These are phyloP conservation scores for Penicillium mononematosum DNA, from an alignment of 495 filamentous ascomycete genomes.

Conservation along the genomic window DNA sequence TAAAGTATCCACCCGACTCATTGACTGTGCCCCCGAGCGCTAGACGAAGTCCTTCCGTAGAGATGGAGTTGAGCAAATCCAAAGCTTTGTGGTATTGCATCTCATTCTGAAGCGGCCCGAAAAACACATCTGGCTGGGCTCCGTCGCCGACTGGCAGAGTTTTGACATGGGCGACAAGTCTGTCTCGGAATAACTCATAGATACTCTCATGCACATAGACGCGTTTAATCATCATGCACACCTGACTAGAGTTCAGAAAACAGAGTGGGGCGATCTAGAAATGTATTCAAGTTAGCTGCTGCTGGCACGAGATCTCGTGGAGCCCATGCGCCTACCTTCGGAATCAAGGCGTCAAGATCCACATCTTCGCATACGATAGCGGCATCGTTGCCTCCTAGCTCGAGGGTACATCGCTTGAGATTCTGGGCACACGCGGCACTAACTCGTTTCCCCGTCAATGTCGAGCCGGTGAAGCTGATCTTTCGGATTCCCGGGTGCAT, in stretches of 20 bases:
- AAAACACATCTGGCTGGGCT: constrained; percentile 37
- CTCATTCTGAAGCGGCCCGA: constrained; percentile 60
- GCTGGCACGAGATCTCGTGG: too few relatives aligned
- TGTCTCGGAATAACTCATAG: constrained; percentile 59
- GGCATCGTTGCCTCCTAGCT: constrained; percentile 69
- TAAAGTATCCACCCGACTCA: too few relatives aligned
- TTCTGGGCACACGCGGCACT: constrained; percentile 59
- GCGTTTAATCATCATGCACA: constrained; percentile 63
- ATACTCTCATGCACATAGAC: constrained; percentile 68
- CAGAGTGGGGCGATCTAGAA: constrained; percentile 27
- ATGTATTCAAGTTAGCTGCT: too few relatives aligned
- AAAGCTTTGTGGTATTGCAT: constrained; percentile 55
- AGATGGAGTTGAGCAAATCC: too few relatives aligned
- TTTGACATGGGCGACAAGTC: constrained; percentile 55
- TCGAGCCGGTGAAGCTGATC: constrained; percentile 69
- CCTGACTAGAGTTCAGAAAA: constrained; percentile 54
- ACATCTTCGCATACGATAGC: constrained; percentile 64
- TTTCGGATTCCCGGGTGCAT: constrained; percentile 62
- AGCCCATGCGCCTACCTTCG: constrained; percentile 32
- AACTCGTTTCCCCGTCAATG: constrained; percentile 60
- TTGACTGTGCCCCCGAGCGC: too few relatives aligned
- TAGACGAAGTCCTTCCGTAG: too few relatives aligned
- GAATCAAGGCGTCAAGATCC: constrained; percentile 59
- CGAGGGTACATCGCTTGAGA: constrained; percentile 59
- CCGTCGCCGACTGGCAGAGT: constrained; percentile 47